Evolutionary conservation across 768 basidiomycete genomes (phyloP).

Genomic region (Suillus paluster): DNA sequence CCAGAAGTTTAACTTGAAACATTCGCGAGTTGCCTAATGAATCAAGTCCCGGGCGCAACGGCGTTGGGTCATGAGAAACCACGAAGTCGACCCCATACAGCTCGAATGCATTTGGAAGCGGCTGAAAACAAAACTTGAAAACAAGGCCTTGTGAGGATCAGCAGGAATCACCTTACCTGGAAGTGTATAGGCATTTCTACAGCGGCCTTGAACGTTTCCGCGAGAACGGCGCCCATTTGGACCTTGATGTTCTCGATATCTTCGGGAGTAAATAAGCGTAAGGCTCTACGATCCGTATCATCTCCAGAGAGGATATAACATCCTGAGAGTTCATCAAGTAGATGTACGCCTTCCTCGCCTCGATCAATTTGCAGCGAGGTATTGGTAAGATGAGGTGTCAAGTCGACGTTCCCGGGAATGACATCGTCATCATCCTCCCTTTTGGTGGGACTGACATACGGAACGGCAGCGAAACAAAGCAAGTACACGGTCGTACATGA

Average conservation of each 20-base stretch:
- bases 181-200: constrained; percentile 83
- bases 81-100: constrained; percentile 95
- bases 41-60: constrained; percentile 20
- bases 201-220: constrained; percentile 87
- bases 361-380: constrained; percentile 78
- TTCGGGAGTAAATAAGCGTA: constrained; percentile 37
- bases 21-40: constrained; percentile 10
- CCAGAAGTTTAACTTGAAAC: constrained; percentile 76
- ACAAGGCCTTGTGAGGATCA: neutral
- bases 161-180: constrained; percentile 53
- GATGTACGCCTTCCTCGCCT: constrained; percentile 72
- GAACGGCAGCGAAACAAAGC: constrained; percentile 84
- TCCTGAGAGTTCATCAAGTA: constrained; percentile 81
- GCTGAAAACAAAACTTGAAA: constrained; percentile 44
- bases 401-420: constrained; percentile 42
- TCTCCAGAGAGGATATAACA: constrained; percentile 51
- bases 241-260: constrained; percentile 58
- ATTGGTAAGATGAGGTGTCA: constrained; percentile 87
- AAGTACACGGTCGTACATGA: constrained; percentile 80
- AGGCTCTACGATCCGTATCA: constrained; percentile 3
- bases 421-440: constrained; percentile 29
- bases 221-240: constrained; percentile 67
- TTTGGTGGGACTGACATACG: constrained; percentile 58
- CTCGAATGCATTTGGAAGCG: constrained; percentile 91
- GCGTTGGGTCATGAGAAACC: constrained; percentile 49